Evolutionary conservation across 2,329 filamentous ascomycete genomes (phyloP).

Genomic region (Sclerotinia nivalis): DNA sequence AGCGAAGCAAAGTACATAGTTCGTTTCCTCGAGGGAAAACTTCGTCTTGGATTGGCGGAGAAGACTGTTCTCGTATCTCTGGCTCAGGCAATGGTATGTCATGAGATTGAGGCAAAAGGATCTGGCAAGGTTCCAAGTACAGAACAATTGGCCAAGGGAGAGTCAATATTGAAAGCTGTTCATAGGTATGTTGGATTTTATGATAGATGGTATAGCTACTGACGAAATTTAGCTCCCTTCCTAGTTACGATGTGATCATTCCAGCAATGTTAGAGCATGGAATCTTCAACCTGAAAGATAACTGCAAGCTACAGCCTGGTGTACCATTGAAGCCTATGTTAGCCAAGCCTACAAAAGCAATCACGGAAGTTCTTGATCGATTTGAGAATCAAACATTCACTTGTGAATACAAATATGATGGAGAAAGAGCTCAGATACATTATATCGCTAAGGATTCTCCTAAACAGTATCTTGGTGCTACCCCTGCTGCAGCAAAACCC

Average conservation of each 20-base stretch:
- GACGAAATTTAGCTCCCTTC: constrained; percentile 70
- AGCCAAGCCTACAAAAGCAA: constrained; percentile 96
- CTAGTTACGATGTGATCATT: constrained; percentile 92
- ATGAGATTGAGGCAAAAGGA: constrained; percentile 73
- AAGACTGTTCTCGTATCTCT: constrained; percentile 88
- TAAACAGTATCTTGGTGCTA: constrained; percentile 65
- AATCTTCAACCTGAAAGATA: constrained; percentile 76
- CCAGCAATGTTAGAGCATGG: constrained; percentile 86
- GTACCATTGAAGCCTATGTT: constrained; percentile 98
- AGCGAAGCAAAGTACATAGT: constrained; percentile 95
- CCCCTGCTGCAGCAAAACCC: constrained; percentile 60
- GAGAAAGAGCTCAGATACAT: constrained; percentile 97
- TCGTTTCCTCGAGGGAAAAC: constrained; percentile 89
- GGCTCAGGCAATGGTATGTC: constrained; percentile 81
- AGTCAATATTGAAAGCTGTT: constrained; percentile 83
- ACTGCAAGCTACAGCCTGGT: constrained; percentile 89
- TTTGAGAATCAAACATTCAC: constrained; percentile 96
- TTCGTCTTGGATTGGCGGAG: constrained; percentile 88
- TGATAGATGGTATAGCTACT: constrained; percentile 34
- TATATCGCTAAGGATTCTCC: constrained; percentile 83
- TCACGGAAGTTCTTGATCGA: constrained; percentile 93
- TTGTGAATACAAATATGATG: constrained; percentile 99
- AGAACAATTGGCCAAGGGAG: constrained; percentile 77
- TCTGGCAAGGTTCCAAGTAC: constrained; percentile 66
- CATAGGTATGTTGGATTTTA: constrained; percentile 62